phyloP scores from a whole-genome alignment of 306 rosid genomes.

The Phaseolus lunatus region DNA sequence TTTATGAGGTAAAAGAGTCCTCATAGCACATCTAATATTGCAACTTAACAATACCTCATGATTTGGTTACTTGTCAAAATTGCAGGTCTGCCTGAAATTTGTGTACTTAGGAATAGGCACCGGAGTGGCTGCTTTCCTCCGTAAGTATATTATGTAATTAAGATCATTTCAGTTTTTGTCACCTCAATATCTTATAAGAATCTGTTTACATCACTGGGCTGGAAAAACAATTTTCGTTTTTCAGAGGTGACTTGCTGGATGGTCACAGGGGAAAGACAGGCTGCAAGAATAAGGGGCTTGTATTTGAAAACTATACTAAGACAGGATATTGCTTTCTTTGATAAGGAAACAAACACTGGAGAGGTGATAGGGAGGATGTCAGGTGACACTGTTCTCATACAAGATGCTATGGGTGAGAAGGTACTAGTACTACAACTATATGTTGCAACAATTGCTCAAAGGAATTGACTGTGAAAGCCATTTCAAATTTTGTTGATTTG shows the following conservation, averaged over 20 bases:
- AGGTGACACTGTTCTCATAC: conserved; percentile 86
- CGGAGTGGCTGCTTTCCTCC: conserved; percentile 63
- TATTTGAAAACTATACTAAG: conserved; percentile 77
- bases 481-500: neutral
- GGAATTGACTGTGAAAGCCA: neutral
- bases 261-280: conserved; percentile 89
- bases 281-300: conserved; percentile 76
- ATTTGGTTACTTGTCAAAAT: conserved; percentile 35
- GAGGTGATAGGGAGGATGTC: conserved; percentile 92
- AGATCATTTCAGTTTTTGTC: neutral
- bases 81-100: conserved; percentile 68
- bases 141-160: conserved; percentile 52
- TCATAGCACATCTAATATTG: neutral
- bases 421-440: conserved; percentile 41
- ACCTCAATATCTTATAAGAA: neutral
- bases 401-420: conserved; percentile 96
- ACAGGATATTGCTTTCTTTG: conserved; percentile 82
- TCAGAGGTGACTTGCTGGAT: conserved; percentile 88
- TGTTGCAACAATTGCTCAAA: conserved; percentile 1
- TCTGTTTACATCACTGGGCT: neutral
- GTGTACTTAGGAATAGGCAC: conserved; percentile 67
- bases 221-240: conserved; percentile 19
- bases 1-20: neutral
- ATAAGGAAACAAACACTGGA: conserved; percentile 79
- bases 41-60: conserved; percentile 6